Evolutionary conservation across 179 eudicot species (phyloP).

Genomic region (Drosera spatulata): DNA sequence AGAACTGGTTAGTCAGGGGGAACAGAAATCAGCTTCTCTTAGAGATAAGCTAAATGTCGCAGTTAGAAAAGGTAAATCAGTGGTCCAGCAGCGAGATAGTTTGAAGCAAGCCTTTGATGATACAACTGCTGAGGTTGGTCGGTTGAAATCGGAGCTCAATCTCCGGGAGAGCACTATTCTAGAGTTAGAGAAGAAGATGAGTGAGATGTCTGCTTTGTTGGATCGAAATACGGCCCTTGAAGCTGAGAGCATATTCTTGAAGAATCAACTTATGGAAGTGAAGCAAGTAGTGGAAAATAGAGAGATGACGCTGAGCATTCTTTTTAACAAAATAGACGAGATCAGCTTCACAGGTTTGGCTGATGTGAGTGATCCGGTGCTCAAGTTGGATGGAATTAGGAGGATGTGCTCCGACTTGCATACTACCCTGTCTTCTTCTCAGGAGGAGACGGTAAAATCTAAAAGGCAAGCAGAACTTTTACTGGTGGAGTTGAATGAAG

Average conservation of each 20-base stretch:
- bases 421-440: slow-evolving; percentile 32
- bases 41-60: slow-evolving; percentile 94
- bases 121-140: slow-evolving; percentile 41
- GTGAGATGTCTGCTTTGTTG: slow-evolving; percentile 30
- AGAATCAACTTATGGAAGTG: slow-evolving; percentile 42
- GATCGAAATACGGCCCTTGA: slow-evolving; percentile 40
- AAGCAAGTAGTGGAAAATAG: slow-evolving; percentile 45
- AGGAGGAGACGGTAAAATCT: slow-evolving; percentile 67
- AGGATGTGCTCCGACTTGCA: slow-evolving; percentile 44
- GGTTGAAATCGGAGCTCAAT: slow-evolving; percentile 44
- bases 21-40: slow-evolving; percentile 74
- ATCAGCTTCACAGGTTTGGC: slow-evolving; percentile 27
- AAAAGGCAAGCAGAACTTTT: slow-evolving; percentile 87
- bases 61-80: slow-evolving; percentile 81
- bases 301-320: slow-evolving; percentile 39
- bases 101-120: slow-evolving; percentile 69
- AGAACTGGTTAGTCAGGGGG: slow-evolving; percentile 69
- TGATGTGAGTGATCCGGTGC: slow-evolving; percentile 43
- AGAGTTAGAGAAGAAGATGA: slow-evolving; percentile 48
- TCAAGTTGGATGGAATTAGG: slow-evolving; percentile 52
- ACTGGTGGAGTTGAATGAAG: slow-evolving; percentile 90
- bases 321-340: slow-evolving; percentile 37
- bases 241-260: slow-evolving; percentile 44
- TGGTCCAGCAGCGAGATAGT: slow-evolving; percentile 88
- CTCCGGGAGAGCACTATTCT: slow-evolving; percentile 33